A percentile compares a stretch with the other conserved stretches of the same genome.
Evolutionary conservation across 192 early-diverging fungal genomes (phyloP).

Genomic region (Bifiguratus adelaidae): DNA sequence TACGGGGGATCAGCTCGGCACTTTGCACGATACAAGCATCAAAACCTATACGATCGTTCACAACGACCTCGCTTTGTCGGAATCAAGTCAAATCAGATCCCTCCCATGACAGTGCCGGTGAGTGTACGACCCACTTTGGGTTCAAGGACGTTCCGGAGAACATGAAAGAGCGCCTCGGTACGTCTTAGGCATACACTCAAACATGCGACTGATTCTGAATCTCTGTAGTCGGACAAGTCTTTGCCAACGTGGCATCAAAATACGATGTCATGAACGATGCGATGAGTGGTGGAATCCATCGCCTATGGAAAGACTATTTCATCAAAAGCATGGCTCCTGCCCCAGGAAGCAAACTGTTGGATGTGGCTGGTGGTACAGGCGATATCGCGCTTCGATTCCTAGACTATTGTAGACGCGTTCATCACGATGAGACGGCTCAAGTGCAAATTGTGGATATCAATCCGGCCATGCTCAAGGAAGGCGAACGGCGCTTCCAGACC

Average conservation of each 20-base stretch:
- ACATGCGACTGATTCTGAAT: neutral
- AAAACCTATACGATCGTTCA: too few species aligned
- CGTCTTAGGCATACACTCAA: neutral
- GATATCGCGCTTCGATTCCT: constrained; percentile 96
- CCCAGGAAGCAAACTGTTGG: constrained; percentile 74
- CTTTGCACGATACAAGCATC: too few species aligned
- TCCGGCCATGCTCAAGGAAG: constrained; percentile 89
- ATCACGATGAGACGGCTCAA: constrained; percentile 46
- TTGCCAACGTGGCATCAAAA: constrained; percentile 87
- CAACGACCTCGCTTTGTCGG: too few species aligned
- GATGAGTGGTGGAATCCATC: constrained; percentile 89
- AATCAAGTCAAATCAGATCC: too few species aligned
- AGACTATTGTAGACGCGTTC: constrained; percentile 62
- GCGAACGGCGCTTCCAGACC: constrained; percentile 58
- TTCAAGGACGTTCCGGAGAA: constrained; percentile 79
- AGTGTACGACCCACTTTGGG: constrained; percentile 97
- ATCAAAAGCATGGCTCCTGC: constrained; percentile 74
- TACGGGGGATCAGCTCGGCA: too few species aligned
- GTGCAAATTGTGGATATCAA: constrained; percentile 96
- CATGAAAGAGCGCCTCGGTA: constrained; percentile 82
- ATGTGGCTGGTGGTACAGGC: constrained; percentile 95
- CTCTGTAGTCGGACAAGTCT: constrained; percentile 71
- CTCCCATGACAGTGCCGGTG: too few species aligned
- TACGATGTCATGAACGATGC: constrained; percentile 99
- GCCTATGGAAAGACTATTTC: constrained; percentile 95